Evolutionary conservation across 2,329 filamentous ascomycete species (phyloP).

Genomic region (Phoma sp.): DNA sequence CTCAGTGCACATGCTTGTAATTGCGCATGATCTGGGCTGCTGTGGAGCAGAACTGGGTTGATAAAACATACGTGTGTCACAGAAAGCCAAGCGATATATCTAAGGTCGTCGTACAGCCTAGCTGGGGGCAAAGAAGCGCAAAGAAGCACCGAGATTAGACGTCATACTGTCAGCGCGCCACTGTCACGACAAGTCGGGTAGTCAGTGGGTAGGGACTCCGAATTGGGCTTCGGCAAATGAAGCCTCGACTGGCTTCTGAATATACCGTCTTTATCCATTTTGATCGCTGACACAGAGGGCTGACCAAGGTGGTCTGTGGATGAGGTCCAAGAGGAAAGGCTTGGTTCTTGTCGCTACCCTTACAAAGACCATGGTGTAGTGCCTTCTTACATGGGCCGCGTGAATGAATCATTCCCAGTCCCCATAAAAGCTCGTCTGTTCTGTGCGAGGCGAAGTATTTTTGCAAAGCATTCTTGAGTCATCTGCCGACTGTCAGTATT

Average conservation of each 20-base stretch:
- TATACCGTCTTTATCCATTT: no score
- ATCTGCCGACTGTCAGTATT: neutral
- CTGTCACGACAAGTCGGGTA: neutral
- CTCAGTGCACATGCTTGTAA: neutral
- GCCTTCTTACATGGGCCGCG: neutral
- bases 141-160: no score
- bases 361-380: neutral
- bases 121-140: no score
- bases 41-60: neutral
- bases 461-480: neutral
- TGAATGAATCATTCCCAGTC: neutral
- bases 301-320: no score
- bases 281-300: no score
- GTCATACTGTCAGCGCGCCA: no score
- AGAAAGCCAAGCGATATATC: neutral
- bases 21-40: neutral
- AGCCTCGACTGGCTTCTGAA: neutral
- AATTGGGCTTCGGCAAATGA: neutral
- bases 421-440: neutral
- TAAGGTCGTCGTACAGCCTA: no score
- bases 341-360: no score
- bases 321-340: no score
- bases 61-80: neutral
- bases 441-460: neutral
- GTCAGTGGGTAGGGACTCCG: neutral